Conservation (phyloP, 352 stramenopile genomes). For the Pythium phragmitis region DNA sequence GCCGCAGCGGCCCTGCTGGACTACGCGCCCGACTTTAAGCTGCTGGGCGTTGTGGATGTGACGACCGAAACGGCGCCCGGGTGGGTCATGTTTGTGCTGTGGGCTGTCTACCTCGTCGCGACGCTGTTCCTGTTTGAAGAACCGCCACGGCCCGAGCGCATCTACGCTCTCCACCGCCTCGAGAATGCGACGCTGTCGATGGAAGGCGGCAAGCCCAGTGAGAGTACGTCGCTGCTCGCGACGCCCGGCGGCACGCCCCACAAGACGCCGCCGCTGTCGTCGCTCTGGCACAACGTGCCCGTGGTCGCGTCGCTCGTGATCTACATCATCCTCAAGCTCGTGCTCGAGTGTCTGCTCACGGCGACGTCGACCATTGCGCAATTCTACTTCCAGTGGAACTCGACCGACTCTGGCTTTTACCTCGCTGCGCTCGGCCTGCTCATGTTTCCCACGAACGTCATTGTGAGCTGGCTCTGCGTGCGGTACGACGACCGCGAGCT, state of each 20-base stretch:
- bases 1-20: constrained; percentile 65
- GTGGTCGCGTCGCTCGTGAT: constrained; percentile 81
- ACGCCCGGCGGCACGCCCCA: constrained; percentile 17
- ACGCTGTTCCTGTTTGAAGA: constrained; percentile 68
- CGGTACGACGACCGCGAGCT: constrained; percentile 92
- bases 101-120: constrained; percentile 56
- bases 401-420: constrained; percentile 82
- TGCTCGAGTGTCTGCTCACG: constrained; percentile 89
- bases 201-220: constrained; percentile 38
- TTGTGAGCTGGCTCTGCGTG: constrained; percentile 88
- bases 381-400: constrained; percentile 91
- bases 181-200: constrained; percentile 42
- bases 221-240: constrained; percentile 42
- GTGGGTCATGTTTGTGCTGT: constrained; percentile 88
- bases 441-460: constrained; percentile 92
- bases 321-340: constrained; percentile 92
- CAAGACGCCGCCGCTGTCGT: constrained; percentile 41
- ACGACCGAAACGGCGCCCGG: constrained; percentile 90
- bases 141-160: constrained; percentile 48
- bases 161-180: constrained; percentile 31
- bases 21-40: constrained; percentile 67
- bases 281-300: constrained; percentile 71
- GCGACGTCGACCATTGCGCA: constrained; percentile 81
- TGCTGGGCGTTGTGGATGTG: constrained; percentile 51
- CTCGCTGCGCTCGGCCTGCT: constrained; percentile 86